These are phyloP conservation scores for Capronia americana DNA, from an alignment of 2,329 filamentous ascomycete genomes.

Conservation along the genomic window DNA sequence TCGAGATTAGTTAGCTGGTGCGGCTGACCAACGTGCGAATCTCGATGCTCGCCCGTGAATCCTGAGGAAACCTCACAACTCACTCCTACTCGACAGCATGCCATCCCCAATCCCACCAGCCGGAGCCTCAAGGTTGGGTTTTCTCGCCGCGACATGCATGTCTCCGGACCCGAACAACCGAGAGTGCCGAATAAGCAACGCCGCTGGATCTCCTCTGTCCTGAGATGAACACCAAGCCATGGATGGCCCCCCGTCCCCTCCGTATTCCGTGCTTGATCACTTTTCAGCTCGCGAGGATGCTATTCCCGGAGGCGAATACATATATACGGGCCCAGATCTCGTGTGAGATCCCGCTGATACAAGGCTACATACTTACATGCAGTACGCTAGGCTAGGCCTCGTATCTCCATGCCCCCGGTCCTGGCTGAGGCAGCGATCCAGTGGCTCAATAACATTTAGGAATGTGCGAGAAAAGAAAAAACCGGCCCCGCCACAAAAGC, in stretches of 20 bases:
- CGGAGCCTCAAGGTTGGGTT: too few species aligned
- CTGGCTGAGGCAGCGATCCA: neutral
- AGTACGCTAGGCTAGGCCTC: neutral
- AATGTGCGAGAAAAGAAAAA: neutral
- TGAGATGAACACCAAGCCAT: too few species aligned
- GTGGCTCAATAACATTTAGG: neutral
- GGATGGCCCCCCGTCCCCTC: too few species aligned
- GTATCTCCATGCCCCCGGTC: neutral
- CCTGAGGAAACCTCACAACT: too few species aligned
- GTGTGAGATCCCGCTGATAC: neutral
- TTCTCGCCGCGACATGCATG: neutral
- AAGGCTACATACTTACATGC: neutral
- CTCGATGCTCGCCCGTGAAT: too few species aligned
- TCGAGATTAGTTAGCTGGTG: too few species aligned
- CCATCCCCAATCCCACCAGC: too few species aligned
- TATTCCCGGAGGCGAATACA: slow-evolving; percentile 2
- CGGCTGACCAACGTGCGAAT: too few species aligned
- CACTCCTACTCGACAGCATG: too few species aligned
- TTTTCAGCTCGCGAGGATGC: neutral
- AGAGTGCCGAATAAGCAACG: neutral
- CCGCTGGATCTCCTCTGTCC: too few species aligned
- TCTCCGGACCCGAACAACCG: neutral
- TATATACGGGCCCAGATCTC: neutral
- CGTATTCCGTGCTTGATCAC: too few species aligned
- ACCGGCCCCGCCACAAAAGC: too few species aligned